phyloP scores from a whole-genome alignment of 2,329 filamentous ascomycete species.

The Immersiporthe knoxdaviesiana region DNA sequence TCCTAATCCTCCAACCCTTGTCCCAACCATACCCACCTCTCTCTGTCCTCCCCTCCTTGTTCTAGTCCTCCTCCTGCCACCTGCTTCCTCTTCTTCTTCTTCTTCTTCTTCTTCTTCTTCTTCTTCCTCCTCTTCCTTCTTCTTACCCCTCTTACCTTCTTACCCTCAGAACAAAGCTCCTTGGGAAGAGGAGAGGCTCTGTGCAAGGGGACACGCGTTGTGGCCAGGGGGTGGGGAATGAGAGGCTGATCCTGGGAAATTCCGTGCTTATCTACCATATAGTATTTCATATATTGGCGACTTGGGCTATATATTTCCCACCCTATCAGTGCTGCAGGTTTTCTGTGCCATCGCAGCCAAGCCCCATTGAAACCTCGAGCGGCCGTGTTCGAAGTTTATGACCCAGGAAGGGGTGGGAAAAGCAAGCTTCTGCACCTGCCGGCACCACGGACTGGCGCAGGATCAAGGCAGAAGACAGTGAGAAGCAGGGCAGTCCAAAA shows the following conservation, averaged over 20 bases:
- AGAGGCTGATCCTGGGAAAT: not conserved
- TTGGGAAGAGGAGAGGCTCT: not conserved
- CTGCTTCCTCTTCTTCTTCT: not conserved
- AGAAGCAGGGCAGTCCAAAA: not conserved
- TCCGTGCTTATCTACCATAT: conserved; percentile 1
- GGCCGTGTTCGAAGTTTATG: not conserved
- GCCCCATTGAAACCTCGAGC: not conserved
- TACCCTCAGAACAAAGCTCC: not conserved
- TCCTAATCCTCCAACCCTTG: not conserved
- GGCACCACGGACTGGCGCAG: not conserved
- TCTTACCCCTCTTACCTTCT: not conserved
- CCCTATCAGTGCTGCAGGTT: not conserved
- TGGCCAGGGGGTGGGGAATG: conserved; percentile 1
- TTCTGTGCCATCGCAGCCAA: not conserved
- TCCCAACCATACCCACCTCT: not conserved
- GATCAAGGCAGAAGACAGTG: not conserved
- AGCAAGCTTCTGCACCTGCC: not conserved
- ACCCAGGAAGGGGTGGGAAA: not conserved
- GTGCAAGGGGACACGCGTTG: conserved; percentile 6
- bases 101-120: not conserved
- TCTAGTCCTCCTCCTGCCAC: not conserved
- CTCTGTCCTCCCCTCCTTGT: not conserved
- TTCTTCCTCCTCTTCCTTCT: not conserved
- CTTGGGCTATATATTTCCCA: not conserved
- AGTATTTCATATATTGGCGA: not conserved